These are phyloP conservation scores for Starmerella powellii DNA, from an alignment of 805 yeast genomes.

Conservation along the genomic window DNA sequence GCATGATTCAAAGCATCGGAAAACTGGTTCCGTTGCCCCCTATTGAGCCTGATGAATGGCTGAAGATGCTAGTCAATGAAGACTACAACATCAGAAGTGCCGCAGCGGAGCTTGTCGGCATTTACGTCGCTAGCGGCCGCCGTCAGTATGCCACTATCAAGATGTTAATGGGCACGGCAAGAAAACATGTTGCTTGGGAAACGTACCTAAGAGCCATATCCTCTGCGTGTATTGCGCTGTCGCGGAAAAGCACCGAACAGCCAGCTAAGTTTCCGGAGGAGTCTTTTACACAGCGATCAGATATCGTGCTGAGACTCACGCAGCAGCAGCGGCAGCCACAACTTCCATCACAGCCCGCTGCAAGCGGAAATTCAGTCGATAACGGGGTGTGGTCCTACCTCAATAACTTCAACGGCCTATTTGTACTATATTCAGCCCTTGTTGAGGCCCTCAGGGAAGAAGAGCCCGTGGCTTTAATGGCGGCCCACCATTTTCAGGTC, in stretches of 20 bases:
- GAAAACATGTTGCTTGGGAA: conserved; percentile 4
- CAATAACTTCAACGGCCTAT: conserved; percentile 14
- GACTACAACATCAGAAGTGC: conserved; percentile 7
- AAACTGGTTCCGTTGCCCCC: background rate
- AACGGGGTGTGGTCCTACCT: conserved; percentile 8
- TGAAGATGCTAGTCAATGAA: background rate
- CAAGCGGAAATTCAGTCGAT: background rate
- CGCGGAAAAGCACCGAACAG: background rate
- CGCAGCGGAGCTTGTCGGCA: conserved; percentile 8
- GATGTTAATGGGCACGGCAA: conserved; percentile 2
- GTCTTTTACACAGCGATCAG: conserved; percentile 2
- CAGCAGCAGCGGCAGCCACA: background rate
- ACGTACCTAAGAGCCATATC: conserved; percentile 7
- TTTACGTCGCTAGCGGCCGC: conserved; percentile 6
- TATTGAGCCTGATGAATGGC: conserved; percentile 2
- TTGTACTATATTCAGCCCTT: conserved; percentile 35
- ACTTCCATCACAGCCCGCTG: background rate
- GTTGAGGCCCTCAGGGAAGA: conserved; percentile 53
- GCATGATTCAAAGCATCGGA: background rate
- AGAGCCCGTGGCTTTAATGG: conserved; percentile 52
- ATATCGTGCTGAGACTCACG: conserved; percentile 3
- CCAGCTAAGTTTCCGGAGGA: conserved; percentile 6
- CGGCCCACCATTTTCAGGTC: conserved; percentile 48
- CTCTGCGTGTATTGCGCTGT: conserved; percentile 5
- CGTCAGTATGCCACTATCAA: conserved; percentile 11